These are phyloP conservation scores for Echinosophora koreensis DNA, from an alignment of 306 rosid species.

Conservation along the genomic window DNA sequence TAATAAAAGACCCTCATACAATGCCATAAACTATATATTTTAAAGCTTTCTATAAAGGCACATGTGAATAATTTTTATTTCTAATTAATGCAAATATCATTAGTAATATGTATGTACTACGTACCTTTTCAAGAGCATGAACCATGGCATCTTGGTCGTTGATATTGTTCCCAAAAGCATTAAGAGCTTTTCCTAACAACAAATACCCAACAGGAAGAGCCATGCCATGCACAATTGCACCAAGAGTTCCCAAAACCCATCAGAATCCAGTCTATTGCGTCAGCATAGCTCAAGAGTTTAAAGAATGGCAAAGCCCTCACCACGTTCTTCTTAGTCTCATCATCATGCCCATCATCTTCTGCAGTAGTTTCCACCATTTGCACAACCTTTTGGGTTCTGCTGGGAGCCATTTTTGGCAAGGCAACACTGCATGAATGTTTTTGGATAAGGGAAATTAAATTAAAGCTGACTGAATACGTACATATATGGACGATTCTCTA, in stretches of 20 bases:
- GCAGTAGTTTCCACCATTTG: slow-evolving; percentile 40
- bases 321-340: slow-evolving; percentile 5
- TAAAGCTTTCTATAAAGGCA: too few relatives aligned
- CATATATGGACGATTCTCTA: slow-evolving; percentile 10
- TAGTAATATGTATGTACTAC: background rate
- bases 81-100: too few relatives aligned
- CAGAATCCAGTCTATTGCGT: slow-evolving; percentile 71
- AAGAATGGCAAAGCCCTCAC: slow-evolving; percentile 51
- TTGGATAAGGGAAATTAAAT: background rate
- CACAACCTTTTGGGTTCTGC: slow-evolving; percentile 38
- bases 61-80: too few relatives aligned
- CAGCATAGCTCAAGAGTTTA: slow-evolving; percentile 77
- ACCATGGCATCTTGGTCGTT: slow-evolving; percentile 65
- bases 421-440: slow-evolving; percentile 9
- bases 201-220: slow-evolving; percentile 87
- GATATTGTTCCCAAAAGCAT: slow-evolving; percentile 76
- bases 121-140: slow-evolving; percentile 72
- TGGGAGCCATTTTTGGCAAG: slow-evolving; percentile 38
- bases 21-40: too few relatives aligned
- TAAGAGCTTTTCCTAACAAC: slow-evolving; percentile 80
- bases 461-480: background rate
- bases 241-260: slow-evolving; percentile 77
- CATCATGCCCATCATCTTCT: background rate
- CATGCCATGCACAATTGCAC: slow-evolving; percentile 87
- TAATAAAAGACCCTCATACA: too few relatives aligned